Base-by-base conservation (phyloP, 2,329 filamentous ascomycete species). In the Hypoxylon sp. region DNA sequence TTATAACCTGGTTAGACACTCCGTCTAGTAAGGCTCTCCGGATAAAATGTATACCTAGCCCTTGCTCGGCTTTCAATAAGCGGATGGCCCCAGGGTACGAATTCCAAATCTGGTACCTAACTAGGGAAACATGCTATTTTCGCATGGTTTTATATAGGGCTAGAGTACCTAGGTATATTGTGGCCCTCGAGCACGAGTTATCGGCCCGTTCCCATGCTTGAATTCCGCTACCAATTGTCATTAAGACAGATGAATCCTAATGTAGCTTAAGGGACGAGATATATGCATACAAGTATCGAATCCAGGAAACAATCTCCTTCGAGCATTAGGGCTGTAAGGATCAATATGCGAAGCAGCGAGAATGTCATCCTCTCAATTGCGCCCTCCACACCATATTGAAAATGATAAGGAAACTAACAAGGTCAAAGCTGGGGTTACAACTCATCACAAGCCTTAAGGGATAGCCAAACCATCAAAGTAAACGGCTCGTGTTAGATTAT, bases 81-180 rank as follows among this genome's bases (percentile, higher is more conserved):
- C 11, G 23, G 45, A 43, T 23, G 11, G 14, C 11, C 6, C n/a
- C 34, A 56, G 45, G 14, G n/a, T 50, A 55, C 5, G 21, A 34
- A 67, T 64, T 67, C 60, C 64, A 67, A 64, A 64, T 67, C 46
- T 51, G 37, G 53, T 48, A 57, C 25, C 3, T 27, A 6, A 27
- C 25, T n/a, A 64, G 27, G 27, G 23, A 46, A 37, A 19, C 19
- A 9, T 57, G 1, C 5, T 30, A 47, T 57, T 29, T 48, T 25
- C 6, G 27, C 19, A 6, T 5, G 12, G 16, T 39, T 34, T 14
- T 39, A 48, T 54, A 30, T 60, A 54, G 27, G 14, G 23, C 25
- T 21, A 11, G n/a, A 16, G 25, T 27, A 27, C n/a, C n/a, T n/a
- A n/a, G n/a, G 12, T 46, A 34, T 39, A 23, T 3, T 19, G 30